Evolutionary conservation across 2,329 filamentous ascomycete genomes (phyloP).

Genomic region (Fusarium bulbicola): DNA sequence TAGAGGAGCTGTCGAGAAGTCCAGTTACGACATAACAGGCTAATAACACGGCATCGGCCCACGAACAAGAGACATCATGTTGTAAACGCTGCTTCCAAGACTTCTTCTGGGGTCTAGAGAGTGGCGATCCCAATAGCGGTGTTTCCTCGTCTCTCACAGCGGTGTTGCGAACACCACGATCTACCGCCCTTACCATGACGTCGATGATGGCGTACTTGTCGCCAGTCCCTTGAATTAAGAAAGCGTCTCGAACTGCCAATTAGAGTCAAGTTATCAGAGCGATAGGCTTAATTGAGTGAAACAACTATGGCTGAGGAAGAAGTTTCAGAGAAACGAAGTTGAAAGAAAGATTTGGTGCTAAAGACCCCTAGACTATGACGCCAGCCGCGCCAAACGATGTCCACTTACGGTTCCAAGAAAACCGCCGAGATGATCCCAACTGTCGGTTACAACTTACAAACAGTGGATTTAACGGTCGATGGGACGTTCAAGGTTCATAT

Average conservation of each 20-base stretch:
- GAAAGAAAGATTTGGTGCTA: slow-evolving; percentile 27
- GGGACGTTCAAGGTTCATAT: background rate
- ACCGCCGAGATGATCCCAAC: slow-evolving; percentile 9
- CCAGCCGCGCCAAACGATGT: slow-evolving; percentile 22
- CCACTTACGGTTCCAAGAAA: slow-evolving; percentile 20
- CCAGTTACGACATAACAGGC: slow-evolving; percentile 81
- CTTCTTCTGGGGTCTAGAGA: background rate
- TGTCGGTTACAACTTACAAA: background rate
- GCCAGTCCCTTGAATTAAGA: too few species aligned
- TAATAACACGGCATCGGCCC: slow-evolving; percentile 74
- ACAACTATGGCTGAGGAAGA: background rate
- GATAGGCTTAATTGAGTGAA: too few species aligned
- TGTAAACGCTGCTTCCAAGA: slow-evolving; percentile 14
- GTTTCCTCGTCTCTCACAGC: slow-evolving; percentile 29
- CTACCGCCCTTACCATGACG: slow-evolving; percentile 8
- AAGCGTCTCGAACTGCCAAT: background rate
- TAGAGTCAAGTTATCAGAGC: background rate
- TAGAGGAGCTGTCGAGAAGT: slow-evolving; percentile 77
- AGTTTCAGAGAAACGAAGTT: background rate
- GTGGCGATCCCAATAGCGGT: slow-evolving; percentile 18
- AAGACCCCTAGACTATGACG: slow-evolving; percentile 21
- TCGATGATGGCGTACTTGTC: too few species aligned
- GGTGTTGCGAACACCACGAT: background rate
- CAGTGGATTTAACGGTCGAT: background rate
- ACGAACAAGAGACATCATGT: slow-evolving; percentile 53